Base-by-base conservation (phyloP, 257 asterid species). In the Solanum okadae region DNA sequence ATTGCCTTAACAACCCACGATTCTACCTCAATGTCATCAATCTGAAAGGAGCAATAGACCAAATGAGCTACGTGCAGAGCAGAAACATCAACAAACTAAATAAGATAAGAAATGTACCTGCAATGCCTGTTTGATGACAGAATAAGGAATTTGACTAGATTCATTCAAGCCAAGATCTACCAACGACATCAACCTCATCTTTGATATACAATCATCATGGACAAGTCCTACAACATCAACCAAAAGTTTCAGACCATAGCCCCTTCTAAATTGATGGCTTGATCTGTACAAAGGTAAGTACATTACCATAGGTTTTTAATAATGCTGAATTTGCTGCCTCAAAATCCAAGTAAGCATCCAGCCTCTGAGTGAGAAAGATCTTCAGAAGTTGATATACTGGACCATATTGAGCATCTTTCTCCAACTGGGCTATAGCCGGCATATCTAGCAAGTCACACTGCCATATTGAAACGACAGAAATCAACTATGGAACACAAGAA, bases 1-100 rank as follows among this genome's bases (percentile, higher is more conserved):
- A 96, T 94, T 76, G 99, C 99, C 93, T 95, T 97, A 83, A 96
- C 96, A 89, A 97, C 91, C 99, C 99, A 97, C 27, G 88, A 73
- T 91, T 97, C 99, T 86, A 97, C 96, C 90, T 95, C 98, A 90
- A 59, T 87, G 78, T 92, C 98, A 56, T 94, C 98, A 56, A 97
- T 95, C 99, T 97, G 91, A 84, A 63, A 81, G 84, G 75, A 86
- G 81, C 10, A 18, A 18, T 7, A 73, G 42, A 35, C 76, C 61
- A 61, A 67, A 29, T 73, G 63, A 81, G 86, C 42, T 44, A 42
- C 35, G 8, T 18, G 70, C 70, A 27, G 68, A 31, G 10, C 5
- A 81, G 86, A 81, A 29, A 81, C 86, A 86, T 86, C 85, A 33
- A 38, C 34, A 86, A 23, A 27, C 34, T 73, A 72, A 65, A 59